phyloP scores from a whole-genome alignment of 2,329 filamentous ascomycete species.

The Aspergillus ruber region DNA sequence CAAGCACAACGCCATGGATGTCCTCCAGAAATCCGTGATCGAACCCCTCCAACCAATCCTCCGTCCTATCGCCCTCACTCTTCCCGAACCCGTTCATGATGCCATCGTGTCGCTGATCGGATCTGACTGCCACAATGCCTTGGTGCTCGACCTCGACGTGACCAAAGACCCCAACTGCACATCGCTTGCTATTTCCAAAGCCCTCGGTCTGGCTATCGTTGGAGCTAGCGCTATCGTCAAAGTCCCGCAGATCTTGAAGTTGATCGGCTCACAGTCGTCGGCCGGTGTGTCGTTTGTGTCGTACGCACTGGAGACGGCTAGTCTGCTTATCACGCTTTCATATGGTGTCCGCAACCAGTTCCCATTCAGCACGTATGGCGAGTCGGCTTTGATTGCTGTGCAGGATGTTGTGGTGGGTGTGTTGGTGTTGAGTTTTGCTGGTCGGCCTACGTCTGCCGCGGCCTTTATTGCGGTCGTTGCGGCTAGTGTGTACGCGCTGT shows the following conservation, averaged over 20 bases:
- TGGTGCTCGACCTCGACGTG: constrained; percentile 76
- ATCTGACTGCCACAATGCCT: constrained; percentile 72
- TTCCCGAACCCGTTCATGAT: constrained; percentile 69
- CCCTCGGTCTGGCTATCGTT: constrained; percentile 87
- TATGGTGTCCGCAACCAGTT: constrained; percentile 90
- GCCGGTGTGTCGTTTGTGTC: constrained; percentile 81
- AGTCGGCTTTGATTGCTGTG: constrained; percentile 82
- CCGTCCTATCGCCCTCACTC: constrained; percentile 62
- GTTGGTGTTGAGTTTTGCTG: constrained; percentile 77
- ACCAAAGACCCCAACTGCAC: constrained; percentile 69
- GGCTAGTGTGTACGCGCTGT: constrained; percentile 62
- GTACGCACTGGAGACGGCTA: constrained; percentile 84
- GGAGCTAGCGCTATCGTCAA: constrained; percentile 87
- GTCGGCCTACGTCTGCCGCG: constrained; percentile 61
- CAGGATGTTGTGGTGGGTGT: constrained; percentile 89
- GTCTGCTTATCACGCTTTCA: constrained; percentile 80
- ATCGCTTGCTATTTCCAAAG: constrained; percentile 87
- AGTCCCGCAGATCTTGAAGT: constrained; percentile 92
- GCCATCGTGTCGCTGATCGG: constrained; percentile 75
- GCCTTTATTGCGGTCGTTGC: constrained; percentile 73
- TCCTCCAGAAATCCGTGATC: constrained; percentile 34
- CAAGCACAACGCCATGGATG: constrained; percentile 29
- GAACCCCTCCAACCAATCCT: constrained; percentile 45
- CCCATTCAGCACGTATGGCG: constrained; percentile 94
- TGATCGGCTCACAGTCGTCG: constrained; percentile 71